phyloP scores from a whole-genome alignment of 2,329 filamentous ascomycete species.

The Calonectria leucothoes region DNA sequence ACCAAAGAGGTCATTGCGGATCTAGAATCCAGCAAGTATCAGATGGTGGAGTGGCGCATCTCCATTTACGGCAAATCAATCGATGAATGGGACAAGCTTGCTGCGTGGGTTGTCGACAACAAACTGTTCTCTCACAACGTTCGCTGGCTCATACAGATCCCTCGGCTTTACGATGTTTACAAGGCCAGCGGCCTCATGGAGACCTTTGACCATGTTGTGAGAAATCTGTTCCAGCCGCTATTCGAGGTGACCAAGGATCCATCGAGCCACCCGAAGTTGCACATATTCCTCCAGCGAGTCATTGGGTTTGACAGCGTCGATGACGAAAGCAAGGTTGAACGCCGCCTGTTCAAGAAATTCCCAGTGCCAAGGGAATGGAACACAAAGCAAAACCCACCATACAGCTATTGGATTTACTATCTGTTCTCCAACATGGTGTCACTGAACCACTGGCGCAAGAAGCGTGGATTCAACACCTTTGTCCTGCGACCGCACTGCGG shows the following conservation, averaged over 20 bases:
- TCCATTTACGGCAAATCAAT: slow-evolving; percentile 94
- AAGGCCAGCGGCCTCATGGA: slow-evolving; percentile 89
- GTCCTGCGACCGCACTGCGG: slow-evolving; percentile 93
- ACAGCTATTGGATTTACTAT: slow-evolving; percentile 99
- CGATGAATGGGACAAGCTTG: slow-evolving; percentile 97
- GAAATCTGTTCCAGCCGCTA: slow-evolving; percentile 91
- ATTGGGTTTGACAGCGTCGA: slow-evolving; percentile 98
- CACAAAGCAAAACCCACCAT: slow-evolving; percentile 94
- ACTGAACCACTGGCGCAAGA: slow-evolving; percentile 90
- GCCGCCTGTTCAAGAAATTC: slow-evolving; percentile 94
- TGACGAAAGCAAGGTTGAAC: slow-evolving; percentile 96
- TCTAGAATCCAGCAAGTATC: slow-evolving; percentile 98
- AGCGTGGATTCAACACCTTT: slow-evolving; percentile 95
- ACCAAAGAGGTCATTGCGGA: slow-evolving; percentile 98
- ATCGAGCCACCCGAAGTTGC: slow-evolving; percentile 87
- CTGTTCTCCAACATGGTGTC: slow-evolving; percentile 94
- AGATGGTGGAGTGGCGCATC: slow-evolving; percentile 99
- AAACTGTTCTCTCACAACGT: slow-evolving; percentile 98
- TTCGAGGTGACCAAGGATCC: slow-evolving; percentile 96
- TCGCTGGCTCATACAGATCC: slow-evolving; percentile 95
- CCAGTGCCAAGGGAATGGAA: slow-evolving; percentile 90
- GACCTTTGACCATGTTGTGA: slow-evolving; percentile 89
- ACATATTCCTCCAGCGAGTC: slow-evolving; percentile 93
- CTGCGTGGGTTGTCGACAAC: slow-evolving; percentile 97
- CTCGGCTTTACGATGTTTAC: slow-evolving; percentile 95